These are phyloP conservation scores for Magnusiomyces magnusii DNA, from an alignment of 1,139 yeast species.

Conservation along the genomic window DNA sequence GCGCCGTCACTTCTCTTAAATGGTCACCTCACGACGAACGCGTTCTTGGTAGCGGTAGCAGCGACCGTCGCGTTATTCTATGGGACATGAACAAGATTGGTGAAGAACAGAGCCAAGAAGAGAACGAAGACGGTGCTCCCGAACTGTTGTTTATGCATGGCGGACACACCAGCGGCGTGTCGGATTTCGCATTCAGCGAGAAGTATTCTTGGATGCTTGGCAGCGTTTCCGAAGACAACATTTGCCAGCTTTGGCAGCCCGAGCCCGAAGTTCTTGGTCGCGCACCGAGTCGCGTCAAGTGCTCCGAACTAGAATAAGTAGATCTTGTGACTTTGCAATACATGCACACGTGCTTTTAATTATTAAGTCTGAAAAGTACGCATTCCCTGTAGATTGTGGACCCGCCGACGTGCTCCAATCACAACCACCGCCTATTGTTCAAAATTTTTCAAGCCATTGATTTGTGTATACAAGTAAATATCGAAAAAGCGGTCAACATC, in stretches of 20 bases:
- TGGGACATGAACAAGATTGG: slow-evolving; percentile 53
- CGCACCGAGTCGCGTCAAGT: slow-evolving; percentile 7
- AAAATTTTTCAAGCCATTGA: not conserved
- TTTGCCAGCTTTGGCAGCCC: slow-evolving; percentile 71
- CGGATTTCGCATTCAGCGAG: slow-evolving; percentile 77
- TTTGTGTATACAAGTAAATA: not conserved
- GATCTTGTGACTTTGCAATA: not conserved
- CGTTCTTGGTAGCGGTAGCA: slow-evolving; percentile 64
- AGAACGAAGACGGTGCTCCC: slow-evolving; percentile 39
- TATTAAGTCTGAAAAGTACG: not conserved
- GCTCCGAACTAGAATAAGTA: slow-evolving; percentile 13
- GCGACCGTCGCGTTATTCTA: slow-evolving; percentile 64
- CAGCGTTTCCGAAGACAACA: slow-evolving; percentile 80
- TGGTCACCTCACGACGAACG: slow-evolving; percentile 65
- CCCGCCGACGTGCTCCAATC: not conserved
- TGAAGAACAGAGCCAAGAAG: slow-evolving; percentile 37
- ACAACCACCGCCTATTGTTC: not conserved
- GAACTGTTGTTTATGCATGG: slow-evolving; percentile 51
- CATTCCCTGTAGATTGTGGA: not conserved
- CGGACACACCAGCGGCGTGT: slow-evolving; percentile 85
- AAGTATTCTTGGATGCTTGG: slow-evolving; percentile 63
- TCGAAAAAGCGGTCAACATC: too few relatives aligned
- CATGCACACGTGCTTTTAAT: not conserved
- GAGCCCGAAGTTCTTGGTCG: slow-evolving; percentile 13
- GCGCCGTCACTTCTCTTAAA: slow-evolving; percentile 58